Percentiles rank a stretch among this genome's conserved stretches.
Conservation (phyloP, 73 alveolate genomes). For the Blepharisma japonicum region DNA sequence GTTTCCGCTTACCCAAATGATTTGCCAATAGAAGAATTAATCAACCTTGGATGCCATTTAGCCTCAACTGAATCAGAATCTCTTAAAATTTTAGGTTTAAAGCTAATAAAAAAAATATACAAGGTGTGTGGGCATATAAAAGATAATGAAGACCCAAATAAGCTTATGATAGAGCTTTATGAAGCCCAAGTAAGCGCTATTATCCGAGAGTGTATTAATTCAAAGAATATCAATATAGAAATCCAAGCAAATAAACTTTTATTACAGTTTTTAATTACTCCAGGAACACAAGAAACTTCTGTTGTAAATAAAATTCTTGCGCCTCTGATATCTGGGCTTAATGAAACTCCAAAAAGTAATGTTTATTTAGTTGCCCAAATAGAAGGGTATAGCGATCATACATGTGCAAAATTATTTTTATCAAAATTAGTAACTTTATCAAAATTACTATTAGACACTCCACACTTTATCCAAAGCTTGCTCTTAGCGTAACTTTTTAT, state of each 20-base stretch:
- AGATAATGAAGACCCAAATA: conserved; percentile 6
- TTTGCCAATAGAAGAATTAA: neutral
- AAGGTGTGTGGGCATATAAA: neutral
- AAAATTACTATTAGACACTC: neutral
- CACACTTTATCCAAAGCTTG: neutral
- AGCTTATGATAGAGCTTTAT: neutral
- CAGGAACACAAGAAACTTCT: conserved; percentile 18
- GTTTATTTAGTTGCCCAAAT: neutral
- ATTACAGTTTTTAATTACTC: neutral
- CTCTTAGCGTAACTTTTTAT: neutral
- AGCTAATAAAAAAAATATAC: neutral
- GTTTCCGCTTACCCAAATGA: neutral
- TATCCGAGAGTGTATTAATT: neutral
- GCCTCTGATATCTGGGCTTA: neutral
- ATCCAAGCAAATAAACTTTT: neutral
- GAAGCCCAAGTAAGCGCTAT: conserved; percentile 21
- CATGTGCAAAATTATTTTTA: neutral
- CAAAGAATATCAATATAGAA: neutral
- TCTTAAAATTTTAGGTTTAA: neutral
- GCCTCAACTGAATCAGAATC: neutral
- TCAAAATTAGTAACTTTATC: neutral
- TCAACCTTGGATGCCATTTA: neutral
- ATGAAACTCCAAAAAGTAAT: neutral
- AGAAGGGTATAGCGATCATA: neutral
- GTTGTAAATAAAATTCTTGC: neutral